Base-by-base conservation (phyloP, 305 asterid genomes). In the Galium porrigens region DNA sequence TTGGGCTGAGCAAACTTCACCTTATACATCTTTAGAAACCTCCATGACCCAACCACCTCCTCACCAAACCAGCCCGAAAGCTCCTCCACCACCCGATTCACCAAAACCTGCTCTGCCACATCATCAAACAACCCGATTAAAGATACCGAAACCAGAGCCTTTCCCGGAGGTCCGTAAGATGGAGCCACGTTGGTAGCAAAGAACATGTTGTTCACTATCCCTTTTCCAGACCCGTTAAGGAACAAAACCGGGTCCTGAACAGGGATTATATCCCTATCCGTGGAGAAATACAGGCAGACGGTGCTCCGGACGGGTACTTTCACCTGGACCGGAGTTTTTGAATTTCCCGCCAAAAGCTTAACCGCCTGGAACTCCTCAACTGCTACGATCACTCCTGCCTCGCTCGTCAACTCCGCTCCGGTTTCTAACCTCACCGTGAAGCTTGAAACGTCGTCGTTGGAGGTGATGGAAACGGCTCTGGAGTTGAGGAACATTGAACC, bases 191-290 rank as follows among this genome's bases (percentile, higher is more conserved):
- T 92, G 33, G 90, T 85, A 0, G 95, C 87, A 27, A 87, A 89
- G 54, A 87, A 92, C 99, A 92, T 89, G 82, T 89, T 92, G 72
- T 89, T 89, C 74, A 92, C 87, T 9, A 89, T 87, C 62, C 99
- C 99, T 32, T 61, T 64, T 22, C 85, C 84, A 65, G 95, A 81
- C 11, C 99, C 95, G 39, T 92, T 92, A 15, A 92, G 68, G 17
- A 85, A 81, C 75, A 92, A 55, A n/a, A 84, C 89, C 25, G 96
- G 96, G 39, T 87, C 95, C 36, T 72, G 73, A 3, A 78, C 81
- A 15, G 96, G 96, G 15, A 89, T 70, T 61, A 64, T 76, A 10
- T 79, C 80, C 11, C 58, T 63, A 8, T 92, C 89, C 41, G 79
- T 68, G 0, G 89, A 74, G 73, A 92, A 92, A 72, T 92, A 92